A percentile compares a stretch with the other conserved stretches of the same genome.
These are phyloP conservation scores for Daldinia loculata DNA, from an alignment of 495 filamentous ascomycete genomes.

Conservation along the genomic window DNA sequence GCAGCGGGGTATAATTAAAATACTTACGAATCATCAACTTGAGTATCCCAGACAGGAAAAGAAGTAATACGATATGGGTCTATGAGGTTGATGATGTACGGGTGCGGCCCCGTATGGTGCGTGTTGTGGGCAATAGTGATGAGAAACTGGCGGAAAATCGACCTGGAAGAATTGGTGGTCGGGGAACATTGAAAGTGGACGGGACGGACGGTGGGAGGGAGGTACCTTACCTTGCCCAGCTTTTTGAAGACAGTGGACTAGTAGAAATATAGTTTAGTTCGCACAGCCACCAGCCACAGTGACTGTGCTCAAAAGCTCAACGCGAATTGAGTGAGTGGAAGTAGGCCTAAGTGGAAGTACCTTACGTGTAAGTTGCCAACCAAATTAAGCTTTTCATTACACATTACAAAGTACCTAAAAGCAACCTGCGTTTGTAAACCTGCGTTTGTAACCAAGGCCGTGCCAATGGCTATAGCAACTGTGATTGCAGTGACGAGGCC, in stretches of 20 bases:
- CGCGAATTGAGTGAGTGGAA: not conserved
- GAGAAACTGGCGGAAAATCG: slow-evolving; percentile 47
- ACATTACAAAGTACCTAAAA: not conserved
- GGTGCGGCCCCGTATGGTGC: slow-evolving; percentile 45
- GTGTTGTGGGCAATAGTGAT: slow-evolving; percentile 46
- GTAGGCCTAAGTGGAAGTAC: not conserved
- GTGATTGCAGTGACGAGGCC: not conserved
- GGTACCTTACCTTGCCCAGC: slow-evolving; percentile 41
- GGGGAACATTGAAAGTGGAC: slow-evolving; percentile 49
- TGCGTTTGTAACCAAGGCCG: not conserved
- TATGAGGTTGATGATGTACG: slow-evolving; percentile 38
- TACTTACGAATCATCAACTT: slow-evolving; percentile 49
- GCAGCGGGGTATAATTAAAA: slow-evolving; percentile 33
- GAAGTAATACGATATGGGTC: slow-evolving; percentile 29
- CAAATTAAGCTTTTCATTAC: not conserved
- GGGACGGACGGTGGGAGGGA: slow-evolving; percentile 40
- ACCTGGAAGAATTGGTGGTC: slow-evolving; percentile 49
- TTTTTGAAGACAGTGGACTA: slow-evolving; percentile 34
- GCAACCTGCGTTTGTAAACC: not conserved
- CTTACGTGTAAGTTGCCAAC: slow-evolving; percentile 1
- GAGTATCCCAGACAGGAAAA: slow-evolving; percentile 27
- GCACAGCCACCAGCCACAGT: slow-evolving; percentile 30
- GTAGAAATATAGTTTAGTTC: slow-evolving; percentile 8
- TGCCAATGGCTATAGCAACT: not conserved
- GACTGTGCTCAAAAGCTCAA: not conserved